Conservation (phyloP, 2,329 filamentous ascomycete species). For the Botryotinia globosa region DNA sequence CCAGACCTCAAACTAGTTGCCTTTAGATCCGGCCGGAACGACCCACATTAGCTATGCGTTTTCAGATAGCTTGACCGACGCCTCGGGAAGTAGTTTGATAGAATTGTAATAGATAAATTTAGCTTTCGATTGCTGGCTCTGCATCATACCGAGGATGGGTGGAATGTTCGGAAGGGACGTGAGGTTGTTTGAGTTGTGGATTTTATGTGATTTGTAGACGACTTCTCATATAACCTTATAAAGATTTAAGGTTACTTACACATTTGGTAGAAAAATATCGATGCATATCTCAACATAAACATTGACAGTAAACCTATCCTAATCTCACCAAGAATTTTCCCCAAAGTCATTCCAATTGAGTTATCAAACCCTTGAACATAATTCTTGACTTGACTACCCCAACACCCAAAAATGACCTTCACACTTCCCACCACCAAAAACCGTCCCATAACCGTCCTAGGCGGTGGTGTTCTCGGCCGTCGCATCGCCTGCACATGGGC, state of each 20-base stretch:
- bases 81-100: not conserved
- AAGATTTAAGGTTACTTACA: not conserved
- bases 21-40: not conserved
- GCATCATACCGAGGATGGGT: not conserved
- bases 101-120: not conserved
- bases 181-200: not conserved
- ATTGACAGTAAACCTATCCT: not conserved
- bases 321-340: not conserved
- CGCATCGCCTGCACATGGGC: constrained; percentile 44
- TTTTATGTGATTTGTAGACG: not conserved
- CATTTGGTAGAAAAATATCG: not conserved
- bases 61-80: not conserved
- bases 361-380: not conserved
- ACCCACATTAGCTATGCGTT: not conserved
- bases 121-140: not conserved
- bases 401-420: constrained; percentile 11
- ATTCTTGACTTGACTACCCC: no score
- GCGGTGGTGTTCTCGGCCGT: constrained; percentile 45
- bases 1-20: not conserved
- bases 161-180: not conserved
- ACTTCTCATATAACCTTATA: not conserved
- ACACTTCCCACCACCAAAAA: constrained; percentile 22
- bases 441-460: constrained; percentile 42
- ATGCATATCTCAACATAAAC: not conserved
- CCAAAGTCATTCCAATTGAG: not conserved